Evolutionary conservation across 2,329 filamentous ascomycete genomes (phyloP), one percentile per base, ranked within the genome.

Genomic region (Monilinia fructigena): DNA sequence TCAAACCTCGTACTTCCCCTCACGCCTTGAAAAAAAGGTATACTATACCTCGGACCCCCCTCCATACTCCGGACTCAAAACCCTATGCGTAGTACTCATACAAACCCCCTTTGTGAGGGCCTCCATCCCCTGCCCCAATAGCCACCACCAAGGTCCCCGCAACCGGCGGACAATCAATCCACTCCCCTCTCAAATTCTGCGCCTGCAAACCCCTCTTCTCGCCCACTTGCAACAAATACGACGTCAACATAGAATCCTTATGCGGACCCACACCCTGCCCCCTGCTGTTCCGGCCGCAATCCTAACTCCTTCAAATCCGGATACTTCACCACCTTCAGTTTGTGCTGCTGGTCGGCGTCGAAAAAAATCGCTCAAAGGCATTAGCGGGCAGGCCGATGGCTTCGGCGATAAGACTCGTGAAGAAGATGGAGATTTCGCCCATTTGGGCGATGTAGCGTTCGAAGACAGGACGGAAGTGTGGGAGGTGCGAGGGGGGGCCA

Each of bases 11-110:
- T 87, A 76, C 93, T 90, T 66, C 91, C 87, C 73, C 87, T 87
- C 68, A 96, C 90, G 28, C 92, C 92, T 76, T 95, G 92, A 80
- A 96, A 96, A 79, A 96, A 96, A 0, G 92, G 92, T 58, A 96
- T 89, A 10, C 87, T 91, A 80, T 88, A 94, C 65, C 92, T 82
- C 42, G 92, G 82, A 4, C 91, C 92, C 12, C 12, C 84, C 80
- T 16, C 90, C 91, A 10, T 86, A 85, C 1, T 80, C 75, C 0
- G 92, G 92, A 40, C 86, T 90, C n/a, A 95, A 81, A 47, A 96
- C 92, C 12, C 92, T 84, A 77, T 96, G 92, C 52, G 92, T 95
- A 3, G 92, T 96, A 69, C 86, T 85, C 70, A 89, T 87, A 76
- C 92, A 95, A 3, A 95, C 92, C 42, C 92, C 92, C 69, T 86